These are phyloP conservation scores for Fragaria iinumae DNA, from an alignment of 306 rosid genomes.

Conservation along the genomic window DNA sequence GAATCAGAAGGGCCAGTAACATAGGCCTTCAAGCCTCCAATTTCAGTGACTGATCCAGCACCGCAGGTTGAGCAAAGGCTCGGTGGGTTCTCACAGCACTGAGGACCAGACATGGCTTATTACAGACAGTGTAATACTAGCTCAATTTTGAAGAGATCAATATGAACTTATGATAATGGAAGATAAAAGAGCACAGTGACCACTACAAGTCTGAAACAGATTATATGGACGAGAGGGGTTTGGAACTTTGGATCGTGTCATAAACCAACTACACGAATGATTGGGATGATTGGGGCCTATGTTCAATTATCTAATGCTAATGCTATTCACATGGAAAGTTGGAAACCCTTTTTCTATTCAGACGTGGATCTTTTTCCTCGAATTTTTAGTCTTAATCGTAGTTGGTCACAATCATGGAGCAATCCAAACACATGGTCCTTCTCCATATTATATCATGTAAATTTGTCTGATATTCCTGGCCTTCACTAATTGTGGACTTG, in stretches of 20 bases:
- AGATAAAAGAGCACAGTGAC: not conserved
- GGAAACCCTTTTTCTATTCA: not conserved
- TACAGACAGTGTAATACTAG: not conserved
- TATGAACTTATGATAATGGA: not conserved
- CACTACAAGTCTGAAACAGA: not conserved
- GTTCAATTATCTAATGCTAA: not conserved
- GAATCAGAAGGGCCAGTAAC: slow-evolving; percentile 52
- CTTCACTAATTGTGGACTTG: not conserved
- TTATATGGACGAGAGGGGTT: not conserved
- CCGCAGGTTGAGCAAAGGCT: slow-evolving; percentile 50
- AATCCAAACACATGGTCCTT: not conserved
- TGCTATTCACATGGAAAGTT: not conserved
- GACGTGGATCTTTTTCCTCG: not conserved
- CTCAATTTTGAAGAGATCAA: not conserved
- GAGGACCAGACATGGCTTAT: slow-evolving; percentile 52
- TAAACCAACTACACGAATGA: not conserved
- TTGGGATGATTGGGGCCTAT: not conserved
- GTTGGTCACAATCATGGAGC: not conserved
- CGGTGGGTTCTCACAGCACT: slow-evolving; percentile 76
- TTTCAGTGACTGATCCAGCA: slow-evolving; percentile 50
- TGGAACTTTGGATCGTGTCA: not conserved
- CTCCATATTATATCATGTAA: not conserved
- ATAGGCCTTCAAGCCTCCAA: slow-evolving; percentile 46
- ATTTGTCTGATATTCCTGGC: too few relatives aligned
- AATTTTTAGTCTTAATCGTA: not conserved